Base-by-base conservation (phyloP, 2,329 filamentous ascomycete genomes). In the Claviceps lovelessii region DNA sequence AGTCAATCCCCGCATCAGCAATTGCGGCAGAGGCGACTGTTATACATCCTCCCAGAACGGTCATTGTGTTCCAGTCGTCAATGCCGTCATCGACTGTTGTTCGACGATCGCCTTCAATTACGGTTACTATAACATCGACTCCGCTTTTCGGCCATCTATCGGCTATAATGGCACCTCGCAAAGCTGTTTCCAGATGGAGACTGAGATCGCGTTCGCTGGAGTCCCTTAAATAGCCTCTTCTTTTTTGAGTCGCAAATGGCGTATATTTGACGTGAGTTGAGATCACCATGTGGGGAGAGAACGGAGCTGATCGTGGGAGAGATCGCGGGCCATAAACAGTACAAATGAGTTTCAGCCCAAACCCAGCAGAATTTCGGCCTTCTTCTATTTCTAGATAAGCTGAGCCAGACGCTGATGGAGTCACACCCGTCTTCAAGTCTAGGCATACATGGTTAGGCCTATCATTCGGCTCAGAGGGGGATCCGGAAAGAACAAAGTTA, bases 71-170 rank as follows among this genome's bases (percentile, higher is more conserved):
- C 85, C 89, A 94, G 15, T 86, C 81, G 58, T 83, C 82, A 56
- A 82, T 78, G 9, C 72, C 75, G 61, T 73, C 70, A 29, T 72
- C 71, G 35, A 73, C 65, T 3, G 70, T 71, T 49, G 69, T 68
- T 67, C 69, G 79, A 67, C 67, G 78, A 70, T 91, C 93, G 3
- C 89, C 91, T 71, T 98, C 93, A 19, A 98, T 76, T 51, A 98
- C 83, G 0, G 90, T 96, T 51, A 98, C 83, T 19, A 95, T 85
- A 45, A 98, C 84, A 67, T 98, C 93, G n/a, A 95, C 84, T 48
- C 89, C 90, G 67, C 89, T 95, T 75, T 98, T 98, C n/a, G 93
- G 93, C 88, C 91, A 98, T 56, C 91, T 78, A 67, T 96, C 90
- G 15, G 89, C 90, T 64, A 97, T 91, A 52, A 97, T 83, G 8